Evolutionary conservation across 2,329 filamentous ascomycete species (phyloP).

Genomic region (Hymenoscyphus repandus): DNA sequence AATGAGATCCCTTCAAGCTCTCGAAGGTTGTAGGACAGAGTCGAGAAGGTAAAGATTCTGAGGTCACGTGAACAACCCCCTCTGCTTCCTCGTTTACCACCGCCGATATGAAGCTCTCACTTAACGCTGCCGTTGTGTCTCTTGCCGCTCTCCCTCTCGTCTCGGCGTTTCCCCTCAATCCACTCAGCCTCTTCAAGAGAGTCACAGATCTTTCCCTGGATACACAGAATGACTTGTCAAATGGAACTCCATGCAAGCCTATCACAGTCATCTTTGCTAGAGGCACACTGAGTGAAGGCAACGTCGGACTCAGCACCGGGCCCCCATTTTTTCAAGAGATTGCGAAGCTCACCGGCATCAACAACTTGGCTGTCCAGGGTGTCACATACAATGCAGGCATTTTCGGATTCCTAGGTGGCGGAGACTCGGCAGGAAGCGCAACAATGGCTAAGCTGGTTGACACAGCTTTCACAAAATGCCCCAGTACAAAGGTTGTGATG

Average conservation of each 20-base stretch:
- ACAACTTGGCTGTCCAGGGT: slow-evolving; percentile 46
- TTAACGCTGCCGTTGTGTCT: not conserved
- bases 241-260: slow-evolving; percentile 33
- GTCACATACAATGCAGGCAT: slow-evolving; percentile 44
- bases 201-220: not conserved
- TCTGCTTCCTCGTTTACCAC: not conserved
- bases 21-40: too few relatives aligned
- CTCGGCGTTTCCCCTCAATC: slow-evolving; percentile 2
- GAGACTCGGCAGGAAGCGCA: not conserved
- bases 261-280: slow-evolving; percentile 51
- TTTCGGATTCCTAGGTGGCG: slow-evolving; percentile 19
- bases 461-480: slow-evolving; percentile 17
- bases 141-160: not conserved
- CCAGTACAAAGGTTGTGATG: slow-evolving; percentile 22
- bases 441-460: slow-evolving; percentile 12
- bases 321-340: slow-evolving; percentile 46
- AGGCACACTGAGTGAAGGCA: slow-evolving; percentile 47
- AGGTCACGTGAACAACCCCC: not conserved
- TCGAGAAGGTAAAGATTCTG: too few relatives aligned
- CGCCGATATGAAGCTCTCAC: not conserved
- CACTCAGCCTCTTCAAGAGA: not conserved
- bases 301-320: slow-evolving; percentile 44
- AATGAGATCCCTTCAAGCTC: too few relatives aligned
- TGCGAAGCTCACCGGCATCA: slow-evolving; percentile 35
- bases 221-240: slow-evolving; percentile 20